These are phyloP conservation scores for Picea glauca DNA, from an alignment of 75 land plant species.

Conservation along the genomic window DNA sequence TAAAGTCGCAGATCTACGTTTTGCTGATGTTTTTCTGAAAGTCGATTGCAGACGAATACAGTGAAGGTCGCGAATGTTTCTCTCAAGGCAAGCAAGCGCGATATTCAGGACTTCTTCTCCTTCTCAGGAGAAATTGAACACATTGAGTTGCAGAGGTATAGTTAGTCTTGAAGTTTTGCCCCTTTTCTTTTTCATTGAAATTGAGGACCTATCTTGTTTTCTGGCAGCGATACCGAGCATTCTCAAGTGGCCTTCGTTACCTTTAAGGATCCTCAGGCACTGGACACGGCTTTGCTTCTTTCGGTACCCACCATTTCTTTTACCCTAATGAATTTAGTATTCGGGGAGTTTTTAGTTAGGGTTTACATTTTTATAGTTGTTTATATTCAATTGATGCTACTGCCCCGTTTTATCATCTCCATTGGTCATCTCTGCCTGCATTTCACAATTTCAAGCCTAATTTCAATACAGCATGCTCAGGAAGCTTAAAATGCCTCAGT, in stretches of 20 bases:
- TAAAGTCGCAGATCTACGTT: no score
- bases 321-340: no score
- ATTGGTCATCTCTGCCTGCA: background rate
- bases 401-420: background rate
- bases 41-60: constrained; percentile 52
- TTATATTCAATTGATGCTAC: no score
- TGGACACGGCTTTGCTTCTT: constrained; percentile 86
- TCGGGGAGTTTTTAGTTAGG: no score
- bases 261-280: constrained; percentile 80
- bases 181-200: background rate
- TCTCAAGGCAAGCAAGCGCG: constrained; percentile 73
- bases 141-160: constrained; percentile 51
- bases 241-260: constrained; percentile 78
- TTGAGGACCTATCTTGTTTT: background rate
- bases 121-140: constrained; percentile 92
- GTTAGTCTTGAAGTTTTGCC: background rate
- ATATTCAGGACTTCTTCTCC: constrained; percentile 93
- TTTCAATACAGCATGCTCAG: background rate
- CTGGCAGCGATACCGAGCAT: constrained; percentile 46
- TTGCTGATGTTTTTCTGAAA: no score
- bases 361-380: no score
- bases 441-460: background rate
- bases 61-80: constrained; percentile 78
- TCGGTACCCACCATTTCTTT: constrained; percentile 41
- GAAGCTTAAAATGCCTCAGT: background rate